phyloP scores from a whole-genome alignment of 768 basidiomycete species.

The Pulveroboletus frians region DNA sequence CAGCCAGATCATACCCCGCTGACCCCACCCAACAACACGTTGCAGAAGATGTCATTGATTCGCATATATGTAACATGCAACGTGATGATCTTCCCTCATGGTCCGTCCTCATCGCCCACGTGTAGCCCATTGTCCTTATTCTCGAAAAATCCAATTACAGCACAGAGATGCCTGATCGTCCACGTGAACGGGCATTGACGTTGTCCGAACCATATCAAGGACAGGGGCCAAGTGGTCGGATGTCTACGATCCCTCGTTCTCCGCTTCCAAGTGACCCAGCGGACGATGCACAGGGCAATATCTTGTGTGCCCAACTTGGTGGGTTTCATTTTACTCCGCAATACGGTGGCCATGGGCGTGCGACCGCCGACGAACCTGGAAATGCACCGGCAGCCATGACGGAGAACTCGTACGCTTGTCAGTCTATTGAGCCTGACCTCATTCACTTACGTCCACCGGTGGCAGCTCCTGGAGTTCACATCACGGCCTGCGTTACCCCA shows the following conservation, averaged over 20 bases:
- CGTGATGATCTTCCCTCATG: conserved; percentile 33
- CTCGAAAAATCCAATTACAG: conserved; percentile 19
- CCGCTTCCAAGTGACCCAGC: conserved; percentile 10
- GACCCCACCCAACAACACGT: conserved; percentile 25
- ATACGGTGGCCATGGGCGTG: conserved; percentile 11
- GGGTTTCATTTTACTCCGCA: conserved; percentile 24
- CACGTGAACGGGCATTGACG: conserved; percentile 19
- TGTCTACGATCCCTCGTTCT: conserved; percentile 8
- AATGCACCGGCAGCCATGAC: conserved; percentile 25
- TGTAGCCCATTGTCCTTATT: conserved; percentile 13
- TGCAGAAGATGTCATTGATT: conserved; percentile 28
- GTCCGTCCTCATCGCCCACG: conserved; percentile 28
- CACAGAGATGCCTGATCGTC: conserved; percentile 13
- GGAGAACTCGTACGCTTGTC: conserved; percentile 23
- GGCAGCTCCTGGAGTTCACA: conserved; percentile 24
- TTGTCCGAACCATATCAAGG: conserved; percentile 18
- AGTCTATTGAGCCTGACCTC: conserved; percentile 5
- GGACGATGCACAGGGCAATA: conserved; percentile 24
- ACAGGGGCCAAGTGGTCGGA: conserved; percentile 14
- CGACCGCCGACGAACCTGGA: conserved; percentile 16
- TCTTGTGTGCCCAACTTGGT: conserved; percentile 21
- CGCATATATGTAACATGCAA: conserved; percentile 22
- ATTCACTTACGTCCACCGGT: conserved; percentile 20
- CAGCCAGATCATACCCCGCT: conserved; percentile 25
- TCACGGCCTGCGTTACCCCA: conserved; percentile 25